Evolutionary conservation across 2,329 filamentous ascomycete species (phyloP), one percentile per base, ranked within the genome.

Genomic region (Xylaria sp.): DNA sequence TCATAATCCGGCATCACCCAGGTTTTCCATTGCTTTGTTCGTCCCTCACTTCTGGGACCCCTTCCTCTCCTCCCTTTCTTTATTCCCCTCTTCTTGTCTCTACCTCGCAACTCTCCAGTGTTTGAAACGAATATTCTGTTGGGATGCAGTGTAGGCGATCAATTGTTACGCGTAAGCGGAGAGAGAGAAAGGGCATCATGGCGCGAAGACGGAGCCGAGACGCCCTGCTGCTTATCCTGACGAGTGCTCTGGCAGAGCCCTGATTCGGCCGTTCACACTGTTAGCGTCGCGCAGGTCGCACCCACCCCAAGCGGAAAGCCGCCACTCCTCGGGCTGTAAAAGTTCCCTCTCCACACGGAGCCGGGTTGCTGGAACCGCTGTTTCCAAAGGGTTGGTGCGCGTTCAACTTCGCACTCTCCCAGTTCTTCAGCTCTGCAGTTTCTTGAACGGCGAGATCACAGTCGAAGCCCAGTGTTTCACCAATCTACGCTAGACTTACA

Each of bases 361-460:
- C 63, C 63, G 49, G 48, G 3, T 60, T 31, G 33, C 59, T 67
- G 64, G 51, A n/a, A 58, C 64, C 33, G 51, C 46, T 28, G 59
- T 55, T 58, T 36, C 36, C 36, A 64, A 23, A n/a, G 25, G 60
- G 31, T 60, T 68, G 60, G 66, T 58, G 59, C 52, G 36, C 33
- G 9, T 33, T 51, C 63, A 54, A 36, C 36, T 49, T 39, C 5
- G 13, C 46, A 48, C 51, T 49, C 62, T 43, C 39, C 51, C 2
- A 51, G 20, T 51, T 43, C 23, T 51, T 25, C 48, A n/a, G n/a
- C 15, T 15, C 43, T 51, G 9, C 48, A 41, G 13, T n/a, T 46
- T 46, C 41, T 46, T 46, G 13, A 46, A 46, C 41, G 18, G n/a
- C 9, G n/a, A 48, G n/a, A 48, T 10, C 18, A 20, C 41, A n/a